Percentiles rank a stretch among this genome's conserved stretches.
phyloP scores from a whole-genome alignment of 768 basidiomycete species.

The Mycena sanguinolenta region DNA sequence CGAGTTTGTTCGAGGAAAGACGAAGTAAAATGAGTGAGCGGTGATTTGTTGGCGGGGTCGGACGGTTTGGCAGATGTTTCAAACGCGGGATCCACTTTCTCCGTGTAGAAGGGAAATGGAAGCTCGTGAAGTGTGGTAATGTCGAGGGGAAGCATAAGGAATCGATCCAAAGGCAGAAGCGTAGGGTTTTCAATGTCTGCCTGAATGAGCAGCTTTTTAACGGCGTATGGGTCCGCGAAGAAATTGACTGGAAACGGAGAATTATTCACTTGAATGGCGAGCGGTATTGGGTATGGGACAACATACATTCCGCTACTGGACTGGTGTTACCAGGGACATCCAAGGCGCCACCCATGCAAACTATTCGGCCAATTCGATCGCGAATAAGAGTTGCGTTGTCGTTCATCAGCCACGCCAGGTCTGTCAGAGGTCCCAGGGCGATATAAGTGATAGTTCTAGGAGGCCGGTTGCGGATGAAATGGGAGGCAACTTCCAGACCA shows the following conservation, averaged over 20 bases:
- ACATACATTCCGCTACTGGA: slow-evolving; percentile 84
- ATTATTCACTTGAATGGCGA: slow-evolving; percentile 14
- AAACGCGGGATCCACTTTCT: slow-evolving; percentile 74
- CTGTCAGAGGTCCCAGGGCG: slow-evolving; percentile 83
- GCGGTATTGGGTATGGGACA: slow-evolving; percentile 41
- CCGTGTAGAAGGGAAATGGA: slow-evolving; percentile 74
- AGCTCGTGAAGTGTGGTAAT: slow-evolving; percentile 86
- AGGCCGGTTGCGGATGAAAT: slow-evolving; percentile 66
- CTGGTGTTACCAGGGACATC: slow-evolving; percentile 92
- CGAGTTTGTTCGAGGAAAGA: slow-evolving; percentile 82
- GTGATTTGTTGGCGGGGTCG: slow-evolving; percentile 59
- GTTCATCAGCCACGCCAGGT: slow-evolving; percentile 76
- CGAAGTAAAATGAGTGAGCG: slow-evolving; percentile 82
- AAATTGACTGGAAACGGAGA: slow-evolving; percentile 72
- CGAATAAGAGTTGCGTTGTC: slow-evolving; percentile 65
- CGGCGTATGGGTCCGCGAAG: slow-evolving; percentile 90
- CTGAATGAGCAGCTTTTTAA: slow-evolving; percentile 72
- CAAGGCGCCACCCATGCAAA: slow-evolving; percentile 95
- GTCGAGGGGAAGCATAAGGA: slow-evolving; percentile 83
- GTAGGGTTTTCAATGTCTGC: slow-evolving; percentile 47
- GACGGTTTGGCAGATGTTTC: slow-evolving; percentile 65
- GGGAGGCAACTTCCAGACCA: slow-evolving; percentile 66
- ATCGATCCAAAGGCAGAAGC: slow-evolving; percentile 73
- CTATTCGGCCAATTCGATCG: slow-evolving; percentile 75
- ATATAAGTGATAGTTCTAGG: slow-evolving; percentile 76